Conservation (phyloP, 352 stramenopile species). For the Phytophthora hibernalis region DNA sequence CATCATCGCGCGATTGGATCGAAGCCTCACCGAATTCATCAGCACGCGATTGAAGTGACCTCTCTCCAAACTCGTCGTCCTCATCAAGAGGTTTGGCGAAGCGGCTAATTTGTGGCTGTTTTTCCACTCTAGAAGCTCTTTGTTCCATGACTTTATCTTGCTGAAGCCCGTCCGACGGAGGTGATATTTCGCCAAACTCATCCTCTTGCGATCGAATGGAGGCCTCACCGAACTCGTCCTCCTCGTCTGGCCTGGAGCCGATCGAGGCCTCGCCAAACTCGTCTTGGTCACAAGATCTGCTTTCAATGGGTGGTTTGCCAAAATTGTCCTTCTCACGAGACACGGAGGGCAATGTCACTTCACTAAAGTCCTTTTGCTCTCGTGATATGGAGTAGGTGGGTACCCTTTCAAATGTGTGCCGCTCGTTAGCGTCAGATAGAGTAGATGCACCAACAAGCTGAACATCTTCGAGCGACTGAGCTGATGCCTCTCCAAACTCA, state of each 20-base stretch:
- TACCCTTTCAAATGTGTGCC: background rate
- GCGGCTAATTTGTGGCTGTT: background rate
- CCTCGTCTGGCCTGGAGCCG: background rate
- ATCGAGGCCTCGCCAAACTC: constrained; percentile 5
- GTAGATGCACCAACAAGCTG: background rate
- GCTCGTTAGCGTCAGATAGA: background rate
- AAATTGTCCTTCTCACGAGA: constrained; percentile 3
- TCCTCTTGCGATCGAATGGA: constrained; percentile 1
- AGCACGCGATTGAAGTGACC: background rate
- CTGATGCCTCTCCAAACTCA: constrained; percentile 7
- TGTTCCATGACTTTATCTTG: constrained; percentile 42
- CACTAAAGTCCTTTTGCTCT: background rate
- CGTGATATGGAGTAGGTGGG: background rate
- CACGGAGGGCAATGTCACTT: background rate
- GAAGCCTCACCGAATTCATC: constrained; percentile 5
- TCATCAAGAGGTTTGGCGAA: background rate
- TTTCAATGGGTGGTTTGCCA: background rate
- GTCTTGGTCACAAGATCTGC: background rate
- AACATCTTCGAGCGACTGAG: background rate
- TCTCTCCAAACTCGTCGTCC: background rate
- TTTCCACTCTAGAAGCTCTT: constrained; percentile 20
- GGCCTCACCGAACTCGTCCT: constrained; percentile 10
- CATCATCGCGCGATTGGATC: constrained; percentile 1
- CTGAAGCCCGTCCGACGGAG: background rate
- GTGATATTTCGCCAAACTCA: constrained; percentile 10